These are phyloP conservation scores for Trichoderma brevicompactum DNA, from an alignment of 2,329 filamentous ascomycete species.

Conservation along the genomic window DNA sequence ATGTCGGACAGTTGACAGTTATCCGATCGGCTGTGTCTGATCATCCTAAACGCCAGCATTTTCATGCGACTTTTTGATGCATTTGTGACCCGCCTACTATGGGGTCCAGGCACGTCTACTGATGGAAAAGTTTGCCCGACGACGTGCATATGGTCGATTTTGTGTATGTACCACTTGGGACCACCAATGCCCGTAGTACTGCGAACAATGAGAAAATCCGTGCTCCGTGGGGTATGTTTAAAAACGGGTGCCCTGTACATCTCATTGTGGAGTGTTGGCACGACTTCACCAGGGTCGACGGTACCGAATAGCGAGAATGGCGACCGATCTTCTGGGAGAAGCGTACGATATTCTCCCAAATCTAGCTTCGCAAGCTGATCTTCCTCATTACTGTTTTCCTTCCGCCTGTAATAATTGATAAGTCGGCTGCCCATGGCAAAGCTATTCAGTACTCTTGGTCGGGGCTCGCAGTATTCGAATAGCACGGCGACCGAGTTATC, in stretches of 20 bases:
- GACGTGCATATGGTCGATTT: constrained; percentile 86
- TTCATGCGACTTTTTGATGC: constrained; percentile 96
- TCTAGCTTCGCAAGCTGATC: constrained; percentile 76
- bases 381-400: constrained; percentile 69
- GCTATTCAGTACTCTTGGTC: constrained; percentile 88
- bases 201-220: constrained; percentile 85
- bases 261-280: constrained; percentile 88
- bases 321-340: constrained; percentile 92
- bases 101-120: constrained; percentile 88
- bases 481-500: constrained; percentile 89
- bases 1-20: constrained; percentile 80
- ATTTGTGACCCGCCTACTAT: constrained; percentile 93
- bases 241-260: constrained; percentile 97
- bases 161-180: constrained; percentile 79
- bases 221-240: constrained; percentile 75
- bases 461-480: constrained; percentile 94
- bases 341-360: constrained; percentile 83
- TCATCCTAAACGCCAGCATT: constrained; percentile 91
- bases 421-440: constrained; percentile 97
- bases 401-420: constrained; percentile 95
- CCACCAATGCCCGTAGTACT: constrained; percentile 80
- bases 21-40: constrained; percentile 72
- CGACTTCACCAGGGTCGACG: constrained; percentile 86
- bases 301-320: constrained; percentile 95
- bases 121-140: constrained; percentile 94